Conservation (phyloP, 78 protist genomes). For the Salpingoeca rosetta region DNA sequence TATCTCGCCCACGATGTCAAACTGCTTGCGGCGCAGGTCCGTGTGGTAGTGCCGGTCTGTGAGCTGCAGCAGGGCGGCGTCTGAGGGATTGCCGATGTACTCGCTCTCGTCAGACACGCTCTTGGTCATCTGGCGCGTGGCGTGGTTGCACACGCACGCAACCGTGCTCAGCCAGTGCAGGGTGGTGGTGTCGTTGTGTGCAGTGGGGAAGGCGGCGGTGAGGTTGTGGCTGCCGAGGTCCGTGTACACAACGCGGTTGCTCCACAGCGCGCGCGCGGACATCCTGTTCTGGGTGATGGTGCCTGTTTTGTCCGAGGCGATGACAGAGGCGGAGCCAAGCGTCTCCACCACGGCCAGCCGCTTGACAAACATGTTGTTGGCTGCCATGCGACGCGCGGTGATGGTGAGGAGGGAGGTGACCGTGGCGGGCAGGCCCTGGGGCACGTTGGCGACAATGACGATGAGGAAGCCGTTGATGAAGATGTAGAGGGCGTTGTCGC, state of each 20-base stretch:
- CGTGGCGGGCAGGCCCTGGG: conserved; percentile 73
- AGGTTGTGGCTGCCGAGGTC: conserved; percentile 6
- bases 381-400: conserved; percentile 74
- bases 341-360: conserved; percentile 57
- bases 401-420: conserved; percentile 79
- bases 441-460: neutral
- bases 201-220: conserved; percentile 25
- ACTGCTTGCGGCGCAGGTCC: neutral
- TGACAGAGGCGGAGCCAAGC: conserved; percentile 82
- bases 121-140: too few species aligned
- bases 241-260: too few species aligned
- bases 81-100: conserved; percentile 78
- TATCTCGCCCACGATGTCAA: conserved; percentile 44
- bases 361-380: conserved; percentile 70
- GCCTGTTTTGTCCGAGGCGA: conserved; percentile 96
- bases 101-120: conserved; percentile 2
- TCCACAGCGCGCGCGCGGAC: too few species aligned
- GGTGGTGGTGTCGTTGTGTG: conserved; percentile 5
- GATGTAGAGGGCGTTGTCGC: neutral
- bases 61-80: conserved; percentile 72
- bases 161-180: too few species aligned
- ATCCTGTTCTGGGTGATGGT: too few species aligned
- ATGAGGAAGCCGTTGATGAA: neutral
- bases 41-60: neutral
- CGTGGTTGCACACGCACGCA: too few species aligned